Evolutionary conservation across 768 basidiomycete genomes (phyloP).

Genomic region (Clathrus columnatus): DNA sequence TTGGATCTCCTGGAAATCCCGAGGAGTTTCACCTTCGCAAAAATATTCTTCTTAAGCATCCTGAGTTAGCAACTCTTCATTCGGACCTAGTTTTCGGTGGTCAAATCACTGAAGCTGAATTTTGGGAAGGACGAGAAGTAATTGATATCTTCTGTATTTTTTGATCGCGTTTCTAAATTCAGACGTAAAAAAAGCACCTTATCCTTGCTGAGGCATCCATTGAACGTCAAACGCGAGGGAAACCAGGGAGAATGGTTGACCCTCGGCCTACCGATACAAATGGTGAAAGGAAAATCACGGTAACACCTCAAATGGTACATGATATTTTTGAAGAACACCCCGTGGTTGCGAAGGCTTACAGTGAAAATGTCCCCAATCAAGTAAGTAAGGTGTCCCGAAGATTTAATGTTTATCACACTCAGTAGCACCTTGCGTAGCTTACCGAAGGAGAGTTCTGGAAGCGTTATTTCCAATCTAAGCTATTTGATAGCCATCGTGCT

Average conservation of each 20-base stretch:
- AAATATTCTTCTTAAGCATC: constrained; percentile 67
- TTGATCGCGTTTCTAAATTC: constrained; percentile 19
- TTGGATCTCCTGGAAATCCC: constrained; percentile 45
- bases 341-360: constrained; percentile 85
- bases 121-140: constrained; percentile 96
- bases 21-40: constrained; percentile 69
- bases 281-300: constrained; percentile 81
- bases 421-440: constrained; percentile 43
- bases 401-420: constrained; percentile 7
- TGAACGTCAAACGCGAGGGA: constrained; percentile 70
- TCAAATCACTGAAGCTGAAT: constrained; percentile 86
- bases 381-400: constrained; percentile 33
- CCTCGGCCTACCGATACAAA: constrained; percentile 79
- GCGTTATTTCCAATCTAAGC: constrained; percentile 90
- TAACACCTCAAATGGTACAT: constrained; percentile 85
- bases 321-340: constrained; percentile 99
- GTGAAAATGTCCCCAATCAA: constrained; percentile 84
- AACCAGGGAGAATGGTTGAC: constrained; percentile 77
- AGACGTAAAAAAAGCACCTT: constrained; percentile 45
- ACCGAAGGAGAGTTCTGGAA: constrained; percentile 93
- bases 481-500: constrained; percentile 92
- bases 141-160: constrained; percentile 14
- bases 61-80: constrained; percentile 74
- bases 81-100: constrained; percentile 79
- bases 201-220: constrained; percentile 66